Conservation (phyloP, 768 basidiomycete genomes). For the Russula vinacea region DNA sequence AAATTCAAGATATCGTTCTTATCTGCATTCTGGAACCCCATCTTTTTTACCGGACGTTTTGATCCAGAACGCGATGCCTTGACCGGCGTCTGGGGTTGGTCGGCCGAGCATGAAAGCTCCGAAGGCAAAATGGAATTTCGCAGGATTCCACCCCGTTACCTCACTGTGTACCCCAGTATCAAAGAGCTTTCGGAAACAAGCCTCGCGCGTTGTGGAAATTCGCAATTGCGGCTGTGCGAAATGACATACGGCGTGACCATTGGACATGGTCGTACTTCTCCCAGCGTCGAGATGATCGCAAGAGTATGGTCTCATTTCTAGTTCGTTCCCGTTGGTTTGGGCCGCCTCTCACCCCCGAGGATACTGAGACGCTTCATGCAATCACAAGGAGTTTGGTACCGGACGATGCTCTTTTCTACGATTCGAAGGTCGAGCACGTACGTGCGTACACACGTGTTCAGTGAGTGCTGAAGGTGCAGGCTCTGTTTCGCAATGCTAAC, state of each 20-base stretch:
- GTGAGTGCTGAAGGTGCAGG: conserved; percentile 14
- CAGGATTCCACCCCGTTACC: conserved; percentile 29
- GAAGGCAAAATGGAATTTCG: conserved; percentile 31
- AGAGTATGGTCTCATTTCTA: conserved; percentile 33
- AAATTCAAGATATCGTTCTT: conserved; percentile 26
- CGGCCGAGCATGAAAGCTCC: not conserved
- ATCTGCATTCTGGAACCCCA: not conserved
- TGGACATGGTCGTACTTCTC: conserved; percentile 38
- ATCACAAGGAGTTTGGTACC: conserved; percentile 30
- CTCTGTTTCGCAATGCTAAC: not conserved
- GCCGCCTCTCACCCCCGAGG: conserved; percentile 25
- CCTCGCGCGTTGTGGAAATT: conserved; percentile 37
- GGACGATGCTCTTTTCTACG: conserved; percentile 34
- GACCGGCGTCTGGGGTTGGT: conserved; percentile 10
- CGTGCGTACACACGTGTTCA: conserved; percentile 29
- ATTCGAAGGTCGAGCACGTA: conserved; percentile 26
- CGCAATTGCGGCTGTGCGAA: conserved; percentile 33
- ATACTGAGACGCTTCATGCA: conserved; percentile 26
- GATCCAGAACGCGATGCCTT: conserved; percentile 16
- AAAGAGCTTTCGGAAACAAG: conserved; percentile 30
- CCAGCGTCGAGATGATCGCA: conserved; percentile 34
- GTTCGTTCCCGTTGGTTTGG: conserved; percentile 32
- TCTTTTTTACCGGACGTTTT: conserved; percentile 13
- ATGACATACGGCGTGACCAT: conserved; percentile 30
- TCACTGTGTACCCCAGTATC: conserved; percentile 33